Conservation (phyloP, 208 protist genomes). For the Acanthamoeba lenticulata region DNA sequence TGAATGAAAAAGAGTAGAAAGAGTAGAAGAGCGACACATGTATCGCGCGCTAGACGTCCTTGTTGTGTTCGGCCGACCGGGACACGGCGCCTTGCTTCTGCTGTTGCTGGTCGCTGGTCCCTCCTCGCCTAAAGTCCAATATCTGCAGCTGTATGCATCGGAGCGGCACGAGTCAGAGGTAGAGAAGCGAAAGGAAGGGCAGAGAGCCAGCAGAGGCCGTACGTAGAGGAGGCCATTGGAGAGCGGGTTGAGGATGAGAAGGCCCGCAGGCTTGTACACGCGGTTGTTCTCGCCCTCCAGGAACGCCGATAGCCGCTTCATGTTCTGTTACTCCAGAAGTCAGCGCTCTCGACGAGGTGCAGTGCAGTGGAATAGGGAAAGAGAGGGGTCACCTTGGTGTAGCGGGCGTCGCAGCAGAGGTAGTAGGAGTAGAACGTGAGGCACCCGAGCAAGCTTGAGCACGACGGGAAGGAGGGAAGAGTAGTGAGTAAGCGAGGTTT, state of each 20-base stretch:
- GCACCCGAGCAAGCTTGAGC: background rate
- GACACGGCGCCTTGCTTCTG: background rate
- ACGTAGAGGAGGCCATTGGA: constrained; percentile 56
- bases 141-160: constrained; percentile 32
- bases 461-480: background rate
- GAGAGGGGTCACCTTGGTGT: background rate
- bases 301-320: constrained; percentile 13
- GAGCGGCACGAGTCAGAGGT: no score
- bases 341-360: background rate
- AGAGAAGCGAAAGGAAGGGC: background rate
- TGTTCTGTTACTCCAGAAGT: background rate
- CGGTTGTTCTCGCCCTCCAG: constrained; percentile 40
- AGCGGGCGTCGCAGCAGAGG: background rate
- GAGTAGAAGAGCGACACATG: background rate
- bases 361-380: background rate
- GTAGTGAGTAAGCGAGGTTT: background rate
- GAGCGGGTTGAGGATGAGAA: constrained; percentile 6
- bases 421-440: constrained; percentile 15
- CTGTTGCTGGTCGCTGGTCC: no score
- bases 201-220: background rate
- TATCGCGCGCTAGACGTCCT: background rate
- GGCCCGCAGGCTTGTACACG: constrained; percentile 11
- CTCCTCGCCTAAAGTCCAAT: background rate
- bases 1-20: no score
- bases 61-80: background rate